phyloP scores from a whole-genome alignment of 371 early-diverging fungal genomes.

The Nematocida sp. region DNA sequence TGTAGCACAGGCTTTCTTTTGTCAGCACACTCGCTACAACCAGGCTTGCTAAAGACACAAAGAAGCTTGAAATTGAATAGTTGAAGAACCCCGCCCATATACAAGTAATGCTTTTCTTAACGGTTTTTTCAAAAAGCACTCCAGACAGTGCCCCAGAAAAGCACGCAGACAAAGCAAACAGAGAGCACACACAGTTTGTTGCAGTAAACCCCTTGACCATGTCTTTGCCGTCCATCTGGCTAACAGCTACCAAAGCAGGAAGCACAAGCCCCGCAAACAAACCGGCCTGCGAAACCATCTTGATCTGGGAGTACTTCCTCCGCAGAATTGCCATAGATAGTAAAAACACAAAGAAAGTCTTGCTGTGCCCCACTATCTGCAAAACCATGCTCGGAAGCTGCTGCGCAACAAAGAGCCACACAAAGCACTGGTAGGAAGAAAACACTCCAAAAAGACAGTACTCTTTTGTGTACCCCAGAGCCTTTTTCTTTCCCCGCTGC shows the following conservation, averaged over 20 bases:
- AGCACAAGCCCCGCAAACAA: slow-evolving; percentile 9
- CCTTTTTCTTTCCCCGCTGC: not conserved
- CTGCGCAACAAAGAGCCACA: slow-evolving; percentile 3
- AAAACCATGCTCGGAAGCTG: not conserved
- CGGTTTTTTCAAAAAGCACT: slow-evolving; percentile 20
- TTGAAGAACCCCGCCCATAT: slow-evolving; percentile 11
- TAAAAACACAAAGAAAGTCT: slow-evolving; percentile 31
- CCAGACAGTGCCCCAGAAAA: slow-evolving; percentile 8
- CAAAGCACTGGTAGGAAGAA: slow-evolving; percentile 26
- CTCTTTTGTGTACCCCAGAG: not conserved
- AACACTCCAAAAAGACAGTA: slow-evolving; percentile 20
- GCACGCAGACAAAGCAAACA: not conserved
- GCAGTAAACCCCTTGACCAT: not conserved
- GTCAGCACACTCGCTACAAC: too few species aligned
- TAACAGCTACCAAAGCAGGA: too few species aligned
- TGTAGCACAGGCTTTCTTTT: too few species aligned
- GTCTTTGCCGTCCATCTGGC: too few species aligned
- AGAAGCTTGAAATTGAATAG: slow-evolving; percentile 25
- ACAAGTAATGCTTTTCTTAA: not conserved
- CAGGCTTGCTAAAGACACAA: too few species aligned
- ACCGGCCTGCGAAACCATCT: slow-evolving; percentile 6
- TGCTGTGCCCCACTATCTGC: slow-evolving; percentile 14
- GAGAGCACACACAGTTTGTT: not conserved
- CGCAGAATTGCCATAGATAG: slow-evolving; percentile 20
- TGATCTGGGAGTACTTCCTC: not conserved